Evolutionary conservation across 768 basidiomycete species (phyloP).

Genomic region (Podaxis mareebaensis): DNA sequence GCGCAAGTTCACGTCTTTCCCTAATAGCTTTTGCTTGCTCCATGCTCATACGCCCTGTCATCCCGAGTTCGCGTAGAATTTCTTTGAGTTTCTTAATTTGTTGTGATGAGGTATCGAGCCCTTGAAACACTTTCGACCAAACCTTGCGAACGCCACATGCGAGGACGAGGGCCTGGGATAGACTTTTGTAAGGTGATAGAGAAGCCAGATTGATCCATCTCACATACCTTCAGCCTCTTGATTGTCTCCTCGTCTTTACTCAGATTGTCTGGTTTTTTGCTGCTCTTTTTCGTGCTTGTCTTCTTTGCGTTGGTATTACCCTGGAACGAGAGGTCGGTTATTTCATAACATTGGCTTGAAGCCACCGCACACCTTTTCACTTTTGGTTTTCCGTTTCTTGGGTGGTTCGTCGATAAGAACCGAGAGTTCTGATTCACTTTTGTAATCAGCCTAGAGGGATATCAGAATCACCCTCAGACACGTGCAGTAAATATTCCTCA

Average conservation of each 20-base stretch:
- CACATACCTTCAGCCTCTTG: conserved; percentile 67
- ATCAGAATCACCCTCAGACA: not conserved
- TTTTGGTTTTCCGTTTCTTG: conserved; percentile 43
- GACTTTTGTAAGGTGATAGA: not conserved
- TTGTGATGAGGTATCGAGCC: conserved; percentile 51
- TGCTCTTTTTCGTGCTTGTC: conserved; percentile 29
- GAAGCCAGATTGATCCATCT: not conserved
- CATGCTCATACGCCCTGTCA: conserved; percentile 74
- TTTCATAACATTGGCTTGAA: not conserved
- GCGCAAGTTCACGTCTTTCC: conserved; percentile 69
- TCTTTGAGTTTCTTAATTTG: conserved; percentile 67
- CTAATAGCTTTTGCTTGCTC: conserved; percentile 82
- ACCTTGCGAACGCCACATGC: conserved; percentile 79
- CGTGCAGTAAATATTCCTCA: not conserved
- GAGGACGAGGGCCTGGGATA: conserved; percentile 58
- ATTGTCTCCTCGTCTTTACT: conserved; percentile 73
- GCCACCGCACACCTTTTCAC: conserved; percentile 24
- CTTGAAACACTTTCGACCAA: conserved; percentile 76
- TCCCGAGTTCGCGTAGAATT: conserved; percentile 73
- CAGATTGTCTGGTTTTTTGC: conserved; percentile 32
- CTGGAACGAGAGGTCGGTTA: not conserved
- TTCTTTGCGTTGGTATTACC: conserved; percentile 20
- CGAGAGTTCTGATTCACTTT: conserved; percentile 63
- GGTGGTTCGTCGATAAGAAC: conserved; percentile 59
- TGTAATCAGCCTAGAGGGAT: conserved; percentile 20